A percentile compares a stretch with the other conserved stretches of the same genome.
These are phyloP conservation scores for Exophiala aquamarina DNA, from an alignment of 2,329 filamentous ascomycete species.

Conservation along the genomic window DNA sequence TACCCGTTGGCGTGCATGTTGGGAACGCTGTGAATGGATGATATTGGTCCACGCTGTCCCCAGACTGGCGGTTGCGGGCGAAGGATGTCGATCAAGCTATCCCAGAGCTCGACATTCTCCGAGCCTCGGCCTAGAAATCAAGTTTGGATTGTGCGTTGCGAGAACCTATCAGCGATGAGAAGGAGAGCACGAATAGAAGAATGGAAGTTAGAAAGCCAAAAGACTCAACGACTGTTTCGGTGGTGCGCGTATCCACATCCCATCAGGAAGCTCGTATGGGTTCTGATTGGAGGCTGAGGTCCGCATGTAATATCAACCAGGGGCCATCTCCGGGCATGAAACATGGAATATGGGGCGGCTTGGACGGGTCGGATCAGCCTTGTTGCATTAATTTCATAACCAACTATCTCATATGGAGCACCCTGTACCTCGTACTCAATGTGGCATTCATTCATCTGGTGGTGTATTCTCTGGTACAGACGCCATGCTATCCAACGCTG, in stretches of 20 bases:
- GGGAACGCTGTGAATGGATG: too few species aligned
- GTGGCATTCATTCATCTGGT: neutral
- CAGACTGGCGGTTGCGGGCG: slow-evolving; percentile 7
- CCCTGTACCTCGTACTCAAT: neutral
- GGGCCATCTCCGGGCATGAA: neutral
- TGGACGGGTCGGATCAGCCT: too few species aligned
- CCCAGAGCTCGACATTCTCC: too few species aligned
- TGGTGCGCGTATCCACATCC: slow-evolving; percentile 4
- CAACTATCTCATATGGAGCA: too few species aligned
- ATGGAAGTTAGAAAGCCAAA: slow-evolving; percentile 2
- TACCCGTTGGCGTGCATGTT: too few species aligned
- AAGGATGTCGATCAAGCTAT: neutral
- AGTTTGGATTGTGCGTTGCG: slow-evolving; percentile 6
- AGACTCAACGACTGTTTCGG: too few species aligned
- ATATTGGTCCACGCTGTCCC: neutral
- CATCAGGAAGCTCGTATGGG: slow-evolving; percentile 6
- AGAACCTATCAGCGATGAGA: slow-evolving; percentile 15
- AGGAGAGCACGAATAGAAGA: slow-evolving; percentile 6
- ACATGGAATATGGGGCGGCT: neutral
- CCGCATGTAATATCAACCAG: slow-evolving; percentile 4
- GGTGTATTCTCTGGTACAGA: neutral
- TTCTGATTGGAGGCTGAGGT: slow-evolving; percentile 6
- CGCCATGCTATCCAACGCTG: slow-evolving; percentile 4
- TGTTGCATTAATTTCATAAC: slow-evolving; percentile 1
- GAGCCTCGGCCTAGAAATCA: neutral